Conservation (phyloP, 2,329 filamentous ascomycete genomes). For the Fusarium keratoplasticum region DNA sequence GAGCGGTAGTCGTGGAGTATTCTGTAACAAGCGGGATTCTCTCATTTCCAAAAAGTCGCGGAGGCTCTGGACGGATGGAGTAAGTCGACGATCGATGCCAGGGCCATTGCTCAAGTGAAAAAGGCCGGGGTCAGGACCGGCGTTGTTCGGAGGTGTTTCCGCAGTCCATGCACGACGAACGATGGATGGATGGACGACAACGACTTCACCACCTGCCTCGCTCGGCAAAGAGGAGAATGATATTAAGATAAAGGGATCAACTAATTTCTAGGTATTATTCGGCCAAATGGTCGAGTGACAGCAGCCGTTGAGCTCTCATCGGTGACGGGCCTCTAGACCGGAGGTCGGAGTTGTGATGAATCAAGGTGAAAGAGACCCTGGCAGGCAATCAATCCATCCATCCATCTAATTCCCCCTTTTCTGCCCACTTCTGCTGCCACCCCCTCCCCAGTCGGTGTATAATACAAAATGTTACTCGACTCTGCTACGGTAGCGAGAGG, state of each 20-base stretch:
- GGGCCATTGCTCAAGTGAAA: slow-evolving; percentile 12
- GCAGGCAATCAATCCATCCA: slow-evolving; percentile 23
- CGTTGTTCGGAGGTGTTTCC: slow-evolving; percentile 28
- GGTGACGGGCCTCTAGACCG: slow-evolving; percentile 3
- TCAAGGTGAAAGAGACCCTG: slow-evolving; percentile 29
- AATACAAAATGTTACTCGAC: neutral
- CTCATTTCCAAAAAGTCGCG: slow-evolving; percentile 30
- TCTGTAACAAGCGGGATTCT: slow-evolving; percentile 19
- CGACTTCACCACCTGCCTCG: slow-evolving; percentile 6
- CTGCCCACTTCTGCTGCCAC: slow-evolving; percentile 32
- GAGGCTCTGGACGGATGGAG: slow-evolving; percentile 8
- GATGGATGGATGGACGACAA: neutral
- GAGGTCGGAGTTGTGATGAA: slow-evolving; percentile 23
- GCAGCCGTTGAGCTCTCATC: slow-evolving; percentile 2
- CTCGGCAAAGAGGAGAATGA: slow-evolving; percentile 19
- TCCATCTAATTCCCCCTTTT: slow-evolving; percentile 35
- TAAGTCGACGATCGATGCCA: neutral
- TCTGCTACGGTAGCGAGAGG: neutral
- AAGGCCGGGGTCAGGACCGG: slow-evolving; percentile 25
- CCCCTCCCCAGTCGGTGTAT: slow-evolving; percentile 6
- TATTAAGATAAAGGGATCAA: slow-evolving; percentile 12
- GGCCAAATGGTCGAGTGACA: neutral
- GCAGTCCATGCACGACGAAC: slow-evolving; percentile 10
- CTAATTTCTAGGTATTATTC: slow-evolving; percentile 25
- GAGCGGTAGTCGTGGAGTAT: neutral